Percentiles rank a stretch among this genome's conserved stretches.
Conservation (phyloP, 768 basidiomycete genomes). For the Amanita molliuscula region DNA sequence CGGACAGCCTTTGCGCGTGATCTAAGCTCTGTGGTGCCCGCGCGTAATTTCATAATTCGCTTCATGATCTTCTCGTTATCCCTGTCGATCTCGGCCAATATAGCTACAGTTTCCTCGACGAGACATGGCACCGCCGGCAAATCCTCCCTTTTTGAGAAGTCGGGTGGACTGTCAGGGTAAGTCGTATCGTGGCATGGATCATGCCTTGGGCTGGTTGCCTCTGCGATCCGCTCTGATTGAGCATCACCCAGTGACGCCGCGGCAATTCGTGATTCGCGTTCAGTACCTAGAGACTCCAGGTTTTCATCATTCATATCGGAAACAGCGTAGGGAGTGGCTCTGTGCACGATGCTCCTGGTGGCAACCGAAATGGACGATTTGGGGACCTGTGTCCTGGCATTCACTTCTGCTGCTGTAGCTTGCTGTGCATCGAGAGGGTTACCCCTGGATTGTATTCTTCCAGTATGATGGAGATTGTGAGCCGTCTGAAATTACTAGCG, state of each 20-base stretch:
- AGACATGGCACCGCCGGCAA: constrained; percentile 9
- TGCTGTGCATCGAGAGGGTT: not conserved
- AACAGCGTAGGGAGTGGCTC: not conserved
- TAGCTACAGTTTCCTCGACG: constrained; percentile 9
- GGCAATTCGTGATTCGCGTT: not conserved
- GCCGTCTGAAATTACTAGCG: not conserved
- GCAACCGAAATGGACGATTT: not conserved
- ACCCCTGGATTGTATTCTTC: not conserved
- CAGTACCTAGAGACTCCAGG: not conserved
- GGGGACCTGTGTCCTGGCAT: no score
- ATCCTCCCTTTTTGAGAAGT: constrained; percentile 8
- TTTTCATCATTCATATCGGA: not conserved
- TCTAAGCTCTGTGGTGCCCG: constrained; percentile 6
- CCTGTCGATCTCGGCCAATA: constrained; percentile 10
- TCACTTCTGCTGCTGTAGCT: no score
- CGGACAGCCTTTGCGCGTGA: constrained; percentile 7
- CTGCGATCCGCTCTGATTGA: not conserved
- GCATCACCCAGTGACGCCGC: not conserved
- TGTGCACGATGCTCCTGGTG: not conserved
- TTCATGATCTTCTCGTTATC: constrained; percentile 5
- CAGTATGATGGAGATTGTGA: not conserved
- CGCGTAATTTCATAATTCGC: constrained; percentile 6
- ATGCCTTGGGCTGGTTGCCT: not conserved
- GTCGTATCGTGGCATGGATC: not conserved
- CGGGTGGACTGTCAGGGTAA: constrained; percentile 11